These are phyloP conservation scores for Lippia alba DNA, from an alignment of 305 asterid species.

Conservation along the genomic window DNA sequence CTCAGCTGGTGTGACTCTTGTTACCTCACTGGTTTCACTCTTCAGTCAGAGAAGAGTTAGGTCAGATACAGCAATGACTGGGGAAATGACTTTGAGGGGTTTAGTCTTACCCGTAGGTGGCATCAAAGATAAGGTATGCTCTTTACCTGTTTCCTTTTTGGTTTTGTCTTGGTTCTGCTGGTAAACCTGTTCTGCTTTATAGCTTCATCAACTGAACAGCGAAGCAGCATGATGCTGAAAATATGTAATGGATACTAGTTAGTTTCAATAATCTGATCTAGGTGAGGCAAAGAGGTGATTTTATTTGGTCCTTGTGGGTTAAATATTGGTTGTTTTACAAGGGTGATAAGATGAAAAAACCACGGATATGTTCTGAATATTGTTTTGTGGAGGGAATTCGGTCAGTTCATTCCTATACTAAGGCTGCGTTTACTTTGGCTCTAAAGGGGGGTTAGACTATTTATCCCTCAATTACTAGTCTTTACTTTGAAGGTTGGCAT, in stretches of 20 bases:
- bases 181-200: slow-evolving; percentile 21
- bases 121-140: slow-evolving; percentile 93
- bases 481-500: too few relatives aligned
- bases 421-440: too few relatives aligned
- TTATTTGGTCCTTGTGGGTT: neutral
- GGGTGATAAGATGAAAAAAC: neutral
- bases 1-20: slow-evolving; percentile 99
- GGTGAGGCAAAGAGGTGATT: slow-evolving; percentile 10
- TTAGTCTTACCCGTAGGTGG: slow-evolving; percentile 99
- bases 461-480: too few relatives aligned
- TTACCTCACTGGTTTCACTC: slow-evolving; percentile 94
- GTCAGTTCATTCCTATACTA: too few relatives aligned
- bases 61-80: slow-evolving; percentile 99
- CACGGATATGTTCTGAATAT: too few relatives aligned
- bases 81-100: slow-evolving; percentile 96
- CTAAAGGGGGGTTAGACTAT: too few relatives aligned
- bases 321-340: slow-evolving; percentile 8
- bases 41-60: slow-evolving; percentile 91
- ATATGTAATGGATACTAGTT: neutral
- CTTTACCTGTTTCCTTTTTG: slow-evolving; percentile 21
- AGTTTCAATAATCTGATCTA: slow-evolving; percentile 16
- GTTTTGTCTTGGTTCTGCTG: slow-evolving; percentile 26
- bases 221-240: slow-evolving; percentile 17
- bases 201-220: slow-evolving; percentile 25
- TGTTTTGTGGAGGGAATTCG: too few relatives aligned